Evolutionary conservation across 208 protist genomes (phyloP), one percentile per base, ranked within the genome.

Genomic region (Trypanosoma platydactyli): DNA sequence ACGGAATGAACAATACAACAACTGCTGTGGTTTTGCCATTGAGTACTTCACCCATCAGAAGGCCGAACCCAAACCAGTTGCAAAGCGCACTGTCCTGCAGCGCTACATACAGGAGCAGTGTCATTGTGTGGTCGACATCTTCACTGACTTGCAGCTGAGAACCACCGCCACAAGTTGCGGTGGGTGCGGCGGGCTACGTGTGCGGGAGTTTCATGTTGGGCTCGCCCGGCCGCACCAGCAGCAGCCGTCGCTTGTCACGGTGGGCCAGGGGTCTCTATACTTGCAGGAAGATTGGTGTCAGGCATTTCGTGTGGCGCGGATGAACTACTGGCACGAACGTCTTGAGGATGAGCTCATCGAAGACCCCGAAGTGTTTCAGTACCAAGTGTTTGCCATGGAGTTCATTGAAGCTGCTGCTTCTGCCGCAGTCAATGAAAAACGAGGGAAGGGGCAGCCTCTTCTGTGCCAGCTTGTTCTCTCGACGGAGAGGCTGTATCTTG

Each of bases 251-350:
- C 13, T 27, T 9, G 16, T 2, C 24, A n/a, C 29, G 4, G 35
- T 2, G 6, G 42, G n/a, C 25, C 30, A 46, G n/a, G 53, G 64
- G 16, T 69, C 53, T 9, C 27, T 18, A 18, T 69, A 62, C 49
- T 24, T 69, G 29, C 27, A 69, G 54, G 53, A 69, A 44, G 64
- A 69, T 11, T 69, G 64, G 64, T 69, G 64, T 18, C 35, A 51
- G 27, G 54, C 55, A 4, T 61, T 69, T 24, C 38, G 35, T n/a
- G 64, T 55, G 45, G 54, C 53, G 33, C 64, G 20, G 18, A 69
- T 69, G 54, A 69, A 69, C 46, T 69, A 69, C 49, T 69, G 64
- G 64, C 64, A 69, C 42, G 64, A 69, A 42, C 52, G 64, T 15
- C 64, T 69, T 49, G 64, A 69, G 42, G 54, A 52, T 54, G 20